phyloP scores from a whole-genome alignment of 2,329 filamentous ascomycete species.

The Colletotrichum sidae region DNA sequence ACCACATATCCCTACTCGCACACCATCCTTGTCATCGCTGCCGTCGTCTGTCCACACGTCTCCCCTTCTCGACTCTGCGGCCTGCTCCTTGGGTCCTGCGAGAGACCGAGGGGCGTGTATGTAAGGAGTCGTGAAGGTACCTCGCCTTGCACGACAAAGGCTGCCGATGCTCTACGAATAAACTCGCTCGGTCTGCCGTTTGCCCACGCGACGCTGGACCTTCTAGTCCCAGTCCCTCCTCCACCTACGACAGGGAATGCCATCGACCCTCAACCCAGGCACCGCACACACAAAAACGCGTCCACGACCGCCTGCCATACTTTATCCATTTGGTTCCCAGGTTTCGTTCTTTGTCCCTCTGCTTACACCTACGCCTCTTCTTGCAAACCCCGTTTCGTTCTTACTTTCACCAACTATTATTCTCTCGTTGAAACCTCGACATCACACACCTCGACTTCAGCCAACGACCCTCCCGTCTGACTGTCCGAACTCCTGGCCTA shows the following conservation, averaged over 20 bases:
- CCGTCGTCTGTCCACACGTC: slow-evolving; percentile 25
- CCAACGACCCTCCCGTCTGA: slow-evolving; percentile 18
- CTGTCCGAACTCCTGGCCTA: slow-evolving; percentile 12
- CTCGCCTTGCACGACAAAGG: neutral
- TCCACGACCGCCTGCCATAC: slow-evolving; percentile 35
- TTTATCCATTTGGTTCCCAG: slow-evolving; percentile 35
- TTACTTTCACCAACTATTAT: slow-evolving; percentile 34
- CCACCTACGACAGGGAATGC: slow-evolving; percentile 32
- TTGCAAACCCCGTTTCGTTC: slow-evolving; percentile 29
- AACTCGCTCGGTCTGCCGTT: slow-evolving; percentile 37
- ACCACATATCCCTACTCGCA: slow-evolving; percentile 23
- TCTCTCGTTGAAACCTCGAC: slow-evolving; percentile 30
- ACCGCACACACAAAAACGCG: slow-evolving; percentile 37
- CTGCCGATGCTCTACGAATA: slow-evolving; percentile 30
- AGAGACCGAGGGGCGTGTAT: slow-evolving; percentile 33
- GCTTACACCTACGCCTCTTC: slow-evolving; percentile 33
- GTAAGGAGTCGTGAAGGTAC: slow-evolving; percentile 5
- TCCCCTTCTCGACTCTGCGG: neutral
- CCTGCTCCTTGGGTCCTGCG: slow-evolving; percentile 24
- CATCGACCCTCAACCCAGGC: slow-evolving; percentile 34
- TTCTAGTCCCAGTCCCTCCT: slow-evolving; percentile 26
- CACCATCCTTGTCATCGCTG: slow-evolving; percentile 29
- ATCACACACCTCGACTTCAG: slow-evolving; percentile 12
- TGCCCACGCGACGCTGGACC: slow-evolving; percentile 35
- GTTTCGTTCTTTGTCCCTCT: slow-evolving; percentile 35